phyloP scores from a whole-genome alignment of 345 rosid species.

The Theobroma cacao region DNA sequence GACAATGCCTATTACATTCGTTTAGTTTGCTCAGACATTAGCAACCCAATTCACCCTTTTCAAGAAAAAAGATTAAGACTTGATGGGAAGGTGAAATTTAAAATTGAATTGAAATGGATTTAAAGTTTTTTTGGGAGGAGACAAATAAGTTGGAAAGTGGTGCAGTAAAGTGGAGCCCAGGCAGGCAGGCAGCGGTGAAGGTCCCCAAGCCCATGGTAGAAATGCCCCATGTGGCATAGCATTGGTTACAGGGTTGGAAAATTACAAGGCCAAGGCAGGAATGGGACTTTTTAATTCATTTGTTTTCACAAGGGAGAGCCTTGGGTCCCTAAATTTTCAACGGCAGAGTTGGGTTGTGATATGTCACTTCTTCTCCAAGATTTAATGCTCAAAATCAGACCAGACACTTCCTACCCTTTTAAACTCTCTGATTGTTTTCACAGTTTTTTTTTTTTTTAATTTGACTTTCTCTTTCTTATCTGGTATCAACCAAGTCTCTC shows the following conservation, averaged over 20 bases:
- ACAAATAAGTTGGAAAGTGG: not conserved
- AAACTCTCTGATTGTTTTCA: conserved; percentile 10
- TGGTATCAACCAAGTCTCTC: conserved; percentile 6
- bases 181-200: not conserved
- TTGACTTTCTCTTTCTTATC: conserved; percentile 7
- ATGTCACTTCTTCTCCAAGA: conserved; percentile 16
- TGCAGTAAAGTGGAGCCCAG: conserved; percentile 12
- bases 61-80: too few species aligned
- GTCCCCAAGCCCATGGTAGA: not conserved
- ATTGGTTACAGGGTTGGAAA: not conserved
- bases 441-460: not conserved
- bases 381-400: conserved; percentile 30
- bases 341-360: conserved; percentile 10
- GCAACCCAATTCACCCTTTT: too few species aligned
- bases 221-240: conserved; percentile 20
- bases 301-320: conserved; percentile 18
- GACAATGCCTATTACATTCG: too few species aligned
- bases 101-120: not conserved
- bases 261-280: not conserved
- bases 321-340: conserved; percentile 11
- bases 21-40: too few species aligned
- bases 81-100: not conserved
- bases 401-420: conserved; percentile 17
- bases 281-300: not conserved
- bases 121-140: not conserved